Conservation (phyloP, 2,329 filamentous ascomycete genomes). For the Arthrocladium fulminans region DNA sequence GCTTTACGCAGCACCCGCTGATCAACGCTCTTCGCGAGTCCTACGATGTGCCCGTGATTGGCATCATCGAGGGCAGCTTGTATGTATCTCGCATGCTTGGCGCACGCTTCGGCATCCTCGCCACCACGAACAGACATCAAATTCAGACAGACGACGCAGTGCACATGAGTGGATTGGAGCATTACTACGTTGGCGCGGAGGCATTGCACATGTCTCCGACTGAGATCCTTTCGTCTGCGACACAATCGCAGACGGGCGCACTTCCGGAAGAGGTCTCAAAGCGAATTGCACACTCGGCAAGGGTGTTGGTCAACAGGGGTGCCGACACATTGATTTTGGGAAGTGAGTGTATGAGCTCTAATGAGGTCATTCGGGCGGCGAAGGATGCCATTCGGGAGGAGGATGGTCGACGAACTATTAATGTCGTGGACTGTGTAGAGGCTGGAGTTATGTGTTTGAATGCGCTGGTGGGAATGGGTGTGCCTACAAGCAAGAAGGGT, state of each 20-base stretch:
- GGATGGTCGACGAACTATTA: constrained; percentile 26
- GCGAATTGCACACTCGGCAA: constrained; percentile 33
- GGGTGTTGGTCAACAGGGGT: constrained; percentile 32
- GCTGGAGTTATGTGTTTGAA: constrained; percentile 29
- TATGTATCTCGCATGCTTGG: constrained; percentile 45
- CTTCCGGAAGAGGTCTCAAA: constrained; percentile 29
- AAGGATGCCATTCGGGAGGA: constrained; percentile 39
- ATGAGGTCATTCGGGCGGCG: constrained; percentile 37
- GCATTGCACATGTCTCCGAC: constrained; percentile 37
- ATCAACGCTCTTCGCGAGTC: constrained; percentile 41
- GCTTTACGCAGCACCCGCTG: constrained; percentile 42
- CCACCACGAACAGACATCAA: constrained; percentile 32
- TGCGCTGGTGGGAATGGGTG: constrained; percentile 24
- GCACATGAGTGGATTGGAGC: constrained; percentile 33
- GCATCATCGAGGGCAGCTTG: constrained; percentile 45
- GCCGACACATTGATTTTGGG: constrained; percentile 39
- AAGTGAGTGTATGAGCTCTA: constrained; percentile 40
- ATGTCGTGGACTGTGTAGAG: constrained; percentile 45
- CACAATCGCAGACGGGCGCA: constrained; percentile 16
- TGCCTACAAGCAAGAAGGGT: constrained; percentile 26
- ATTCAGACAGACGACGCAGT: constrained; percentile 36
- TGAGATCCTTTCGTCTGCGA: constrained; percentile 35
- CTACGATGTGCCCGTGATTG: constrained; percentile 36
- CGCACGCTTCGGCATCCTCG: constrained; percentile 38
- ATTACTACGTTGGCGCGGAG: constrained; percentile 37